Evolutionary conservation across 352 stramenopile genomes (phyloP), one percentile per base, ranked within the genome.

Genomic region (Globisporangium mamillatum): DNA sequence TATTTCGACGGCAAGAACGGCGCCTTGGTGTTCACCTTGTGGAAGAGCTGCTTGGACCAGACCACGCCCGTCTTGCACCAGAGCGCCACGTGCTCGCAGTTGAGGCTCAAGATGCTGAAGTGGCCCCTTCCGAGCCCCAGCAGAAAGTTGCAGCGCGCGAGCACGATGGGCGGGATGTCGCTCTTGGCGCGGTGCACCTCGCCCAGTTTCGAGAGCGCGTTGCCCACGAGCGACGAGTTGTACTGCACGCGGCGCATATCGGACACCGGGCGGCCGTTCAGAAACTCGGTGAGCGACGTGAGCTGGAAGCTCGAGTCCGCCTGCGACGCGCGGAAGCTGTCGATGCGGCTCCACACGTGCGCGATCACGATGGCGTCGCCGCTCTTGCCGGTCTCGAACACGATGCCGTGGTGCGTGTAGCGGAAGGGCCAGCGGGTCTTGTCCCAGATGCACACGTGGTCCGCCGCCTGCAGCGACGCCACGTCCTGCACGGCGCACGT

Each of bases 361-460:
- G 82, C 83, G 32, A 93, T 75, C 27, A 76, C 72, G 61, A 93
- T 88, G 34, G 71, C 76, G 52, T 89, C 81, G 7, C 73, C 54
- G n/a, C 56, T 77, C 20, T 50, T 64, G 56, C 73, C 86, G 9
- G 71, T 34, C 29, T 73, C 54, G 66, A 84, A 89, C 16, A 93
- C 82, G 52, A 93, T 71, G 66, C 86, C 86, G 64, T 93, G 86
- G 73, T 93, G 86, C 55, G 81, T 89, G 75, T 93, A 93, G 12
- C 79, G 75, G 72, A 91, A 88, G 1, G 86, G 86, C 83, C 83
- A 93, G 38, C 86, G 83, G 60, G 72, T 85, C 22, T 81, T 87
- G 69, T 93, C 86, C 86, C 86, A 93, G 63, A 93, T 90, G 71
- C 79, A 90, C 29, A 93, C 82, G 69, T 93, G 86, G 75, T 93